Base-by-base conservation (phyloP, 805 yeast species). In the Debaryomyces prosopidis region DNA sequence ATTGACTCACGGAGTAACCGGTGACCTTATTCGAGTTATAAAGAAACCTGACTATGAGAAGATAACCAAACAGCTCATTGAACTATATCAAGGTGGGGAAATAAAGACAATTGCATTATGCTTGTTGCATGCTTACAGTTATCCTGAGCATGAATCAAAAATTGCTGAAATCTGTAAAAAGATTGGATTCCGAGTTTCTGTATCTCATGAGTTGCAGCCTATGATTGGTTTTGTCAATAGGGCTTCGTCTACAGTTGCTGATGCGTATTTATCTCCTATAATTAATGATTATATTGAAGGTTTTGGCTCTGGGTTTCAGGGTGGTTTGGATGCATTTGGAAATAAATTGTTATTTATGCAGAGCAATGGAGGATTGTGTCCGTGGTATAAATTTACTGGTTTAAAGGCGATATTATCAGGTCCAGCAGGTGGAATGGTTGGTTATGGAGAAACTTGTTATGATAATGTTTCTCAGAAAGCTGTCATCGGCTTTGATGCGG, bases 371-470 rank as follows among this genome's bases (percentile, higher is more conserved):
- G 97, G 97, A 2, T 73, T 90, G 45, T 89, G 89, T 11, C 87
- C 87, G 47, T 89, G 91, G 51, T 69, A 79, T 12, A 75, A 79
- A 38, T 90, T 90, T 59, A 83, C 96, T 0, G 97, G 97, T 3
- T 70, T 90, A 32, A 76, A 81, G 51, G 95, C 97, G 3, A 86
- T 90, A 41, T 65, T 90, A 20, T 87, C 96, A 1, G 97, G 97
- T 1, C 97, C 97, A 3, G 97, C 97, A 3, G 97, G 97, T 30
- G 97, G 97, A 39, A 95, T 90, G 36, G 96, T 90, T 30, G 97
- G 97, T 1, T 87, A 82, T 54, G 86, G 96, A 0, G 76, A 80
- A 40, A 89, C 97, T 0, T 86, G 95, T 46, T 87, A 76, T 59
- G 76, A 73, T 46, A 18, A 30, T 6, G 32, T 23, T 5, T 36